A percentile compares a stretch with the other conserved stretches of the same genome.
phyloP scores from a whole-genome alignment of 495 filamentous ascomycete genomes.

The Oidiodendron maius region DNA sequence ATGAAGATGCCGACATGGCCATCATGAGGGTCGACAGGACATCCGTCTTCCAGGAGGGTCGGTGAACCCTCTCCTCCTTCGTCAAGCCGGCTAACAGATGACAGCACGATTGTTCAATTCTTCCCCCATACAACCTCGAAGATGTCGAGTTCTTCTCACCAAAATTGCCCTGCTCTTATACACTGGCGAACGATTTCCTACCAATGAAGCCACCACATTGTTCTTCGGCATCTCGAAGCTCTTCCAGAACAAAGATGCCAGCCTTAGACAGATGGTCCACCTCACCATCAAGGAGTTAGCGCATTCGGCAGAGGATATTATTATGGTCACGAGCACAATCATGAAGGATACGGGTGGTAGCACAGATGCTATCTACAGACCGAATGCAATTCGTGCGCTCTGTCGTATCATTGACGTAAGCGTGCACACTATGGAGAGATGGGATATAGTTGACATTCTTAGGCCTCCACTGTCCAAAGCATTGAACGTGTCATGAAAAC shows the following conservation, averaged over 20 bases:
- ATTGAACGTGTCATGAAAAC: constrained; percentile 99
- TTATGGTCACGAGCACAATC: constrained; percentile 98
- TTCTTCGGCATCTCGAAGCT: constrained; percentile 99
- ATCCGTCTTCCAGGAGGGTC: constrained; percentile 98
- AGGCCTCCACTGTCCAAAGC: constrained; percentile 95
- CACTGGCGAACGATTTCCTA: constrained; percentile 94
- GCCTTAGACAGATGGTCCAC: constrained; percentile 98
- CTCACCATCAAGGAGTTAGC: constrained; percentile 96
- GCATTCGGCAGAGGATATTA: constrained; percentile 95
- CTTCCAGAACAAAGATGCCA: constrained; percentile 99
- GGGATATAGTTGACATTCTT: constrained; percentile 22
- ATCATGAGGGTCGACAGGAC: constrained; percentile 97
- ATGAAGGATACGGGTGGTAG: constrained; percentile 99
- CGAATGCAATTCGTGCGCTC: constrained; percentile 93
- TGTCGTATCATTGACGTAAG: constrained; percentile 96
- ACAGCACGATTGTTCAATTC: constrained; percentile 95
- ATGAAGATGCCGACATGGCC: constrained; percentile 90
- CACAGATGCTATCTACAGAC: constrained; percentile 90
- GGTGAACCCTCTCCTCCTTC: constrained; percentile 25
- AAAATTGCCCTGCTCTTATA: constrained; percentile 97
- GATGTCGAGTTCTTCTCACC: constrained; percentile 91
- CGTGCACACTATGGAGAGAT: constrained; percentile 3
- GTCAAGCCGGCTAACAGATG: constrained; percentile 14
- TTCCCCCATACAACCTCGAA: constrained; percentile 89
- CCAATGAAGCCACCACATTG: constrained; percentile 93